These are phyloP conservation scores for Quercus bicolor DNA, from an alignment of 306 rosid species.

Conservation along the genomic window DNA sequence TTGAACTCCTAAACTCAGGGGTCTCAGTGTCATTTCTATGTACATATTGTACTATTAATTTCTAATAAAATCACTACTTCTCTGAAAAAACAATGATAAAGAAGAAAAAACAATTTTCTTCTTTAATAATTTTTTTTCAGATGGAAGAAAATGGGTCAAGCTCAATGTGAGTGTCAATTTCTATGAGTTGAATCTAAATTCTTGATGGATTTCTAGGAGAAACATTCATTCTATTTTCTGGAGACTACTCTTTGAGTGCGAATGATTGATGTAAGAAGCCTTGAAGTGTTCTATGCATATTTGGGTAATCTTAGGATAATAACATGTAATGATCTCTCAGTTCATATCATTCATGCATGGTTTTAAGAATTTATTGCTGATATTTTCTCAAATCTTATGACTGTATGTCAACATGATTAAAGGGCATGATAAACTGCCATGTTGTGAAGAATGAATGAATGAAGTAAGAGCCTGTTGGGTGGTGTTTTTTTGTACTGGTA, in stretches of 20 bases:
- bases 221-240: no score
- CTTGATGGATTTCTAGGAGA: background rate
- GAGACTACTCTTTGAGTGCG: background rate
- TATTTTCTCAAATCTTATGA: background rate
- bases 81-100: background rate
- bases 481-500: background rate
- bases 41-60: background rate
- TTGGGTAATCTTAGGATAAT: background rate
- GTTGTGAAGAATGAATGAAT: background rate
- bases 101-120: no score
- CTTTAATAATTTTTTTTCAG: background rate
- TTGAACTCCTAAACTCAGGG: background rate
- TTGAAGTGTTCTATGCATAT: background rate
- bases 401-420: background rate
- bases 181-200: background rate
- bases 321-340: background rate
- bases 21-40: background rate
- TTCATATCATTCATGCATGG: background rate
- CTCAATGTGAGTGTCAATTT: background rate
- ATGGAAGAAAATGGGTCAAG: background rate
- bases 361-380: background rate
- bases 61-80: background rate
- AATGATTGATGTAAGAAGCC: background rate
- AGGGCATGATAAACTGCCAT: background rate
- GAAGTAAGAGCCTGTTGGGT: background rate